Percentiles rank a stretch among this genome's conserved stretches.
Evolutionary conservation across 768 basidiomycete species (phyloP).

Genomic region (Russula olivacea): DNA sequence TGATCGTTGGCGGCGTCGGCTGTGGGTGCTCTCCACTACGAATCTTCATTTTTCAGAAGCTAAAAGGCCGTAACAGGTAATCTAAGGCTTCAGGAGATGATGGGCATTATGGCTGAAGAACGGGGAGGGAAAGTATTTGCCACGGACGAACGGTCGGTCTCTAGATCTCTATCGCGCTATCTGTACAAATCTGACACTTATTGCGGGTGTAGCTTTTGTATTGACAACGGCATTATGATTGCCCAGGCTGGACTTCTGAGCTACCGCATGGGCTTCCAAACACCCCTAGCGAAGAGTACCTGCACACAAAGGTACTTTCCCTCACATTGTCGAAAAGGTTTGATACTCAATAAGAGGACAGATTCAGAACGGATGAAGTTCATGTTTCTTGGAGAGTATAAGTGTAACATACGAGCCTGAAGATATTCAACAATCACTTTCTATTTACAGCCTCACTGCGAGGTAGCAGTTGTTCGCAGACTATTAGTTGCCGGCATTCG

Average conservation of each 20-base stretch:
- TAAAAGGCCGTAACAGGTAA: conserved; percentile 53
- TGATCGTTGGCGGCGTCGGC: conserved; percentile 99
- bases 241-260: conserved; percentile 93
- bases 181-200: not conserved
- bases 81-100: conserved; percentile 93
- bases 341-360: conserved; percentile 31
- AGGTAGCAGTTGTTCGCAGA: not conserved
- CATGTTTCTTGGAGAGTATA: conserved; percentile 82
- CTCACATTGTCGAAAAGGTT: not conserved
- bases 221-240: conserved; percentile 99
- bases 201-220: conserved; percentile 62
- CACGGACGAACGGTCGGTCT: conserved; percentile 81
- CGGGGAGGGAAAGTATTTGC: conserved; percentile 87
- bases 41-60: not conserved
- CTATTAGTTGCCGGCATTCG: conserved; percentile 39
- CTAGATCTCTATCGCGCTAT: not conserved
- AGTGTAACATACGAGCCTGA: conserved; percentile 18
- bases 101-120: conserved; percentile 94
- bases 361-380: conserved; percentile 93
- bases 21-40: conserved; percentile 51
- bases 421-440: not conserved
- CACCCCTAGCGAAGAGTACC: conserved; percentile 69
- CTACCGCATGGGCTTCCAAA: conserved; percentile 84
- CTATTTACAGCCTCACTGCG: not conserved
- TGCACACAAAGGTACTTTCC: conserved; percentile 81